Base-by-base conservation (phyloP, 257 asterid genomes). In the Gentiana dahurica region DNA sequence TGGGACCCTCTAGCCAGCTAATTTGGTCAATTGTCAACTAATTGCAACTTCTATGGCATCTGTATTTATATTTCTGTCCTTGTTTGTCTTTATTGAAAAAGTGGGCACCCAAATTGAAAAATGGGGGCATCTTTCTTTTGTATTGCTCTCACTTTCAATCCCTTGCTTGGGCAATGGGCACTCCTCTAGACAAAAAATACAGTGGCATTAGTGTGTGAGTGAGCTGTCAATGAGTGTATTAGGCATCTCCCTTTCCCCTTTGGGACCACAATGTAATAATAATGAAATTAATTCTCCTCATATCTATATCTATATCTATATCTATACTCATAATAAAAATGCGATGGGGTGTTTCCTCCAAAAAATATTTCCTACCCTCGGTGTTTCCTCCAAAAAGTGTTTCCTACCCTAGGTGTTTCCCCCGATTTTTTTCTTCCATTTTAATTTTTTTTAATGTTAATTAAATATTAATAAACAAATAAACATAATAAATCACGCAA, bases 181-280 rank as follows among this genome's bases (percentile, higher is more conserved):
- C 59, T 54, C 46, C 61, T 15, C 5, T 11, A 49, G 56, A 53
- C 55, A 51, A 55, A 49, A 59, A 70, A 54, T 65, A 53, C 36
- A 65, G 59, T 68, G 38, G 56, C n/a, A 35, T 24, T 57, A 63
- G 53, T 51, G 60, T 59, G 9, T 36, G 60, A 36, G 59, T 66
- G 77, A 67, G 77, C 79, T 77, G 84, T 79, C 73, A 49, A 36
- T 60, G 74, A 71, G 63, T 67, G 66, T 69, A 38, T 66, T 63
- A 45, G 72, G 69, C 68, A 12, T 9, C 53, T 68, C 55, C 45
- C 41, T 55, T 49, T 63, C 54, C 13, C 10, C 38, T 46, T n/a
- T 45, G 73, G 60, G 51, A 67, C 73, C 64, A 39, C 12, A 51
- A 49, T 32, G 13, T 12, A 5, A n/a, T 41, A 4, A 36, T 51